phyloP scores from a whole-genome alignment of 352 stramenopile species.

The Globisporangium megalacanthum region DNA sequence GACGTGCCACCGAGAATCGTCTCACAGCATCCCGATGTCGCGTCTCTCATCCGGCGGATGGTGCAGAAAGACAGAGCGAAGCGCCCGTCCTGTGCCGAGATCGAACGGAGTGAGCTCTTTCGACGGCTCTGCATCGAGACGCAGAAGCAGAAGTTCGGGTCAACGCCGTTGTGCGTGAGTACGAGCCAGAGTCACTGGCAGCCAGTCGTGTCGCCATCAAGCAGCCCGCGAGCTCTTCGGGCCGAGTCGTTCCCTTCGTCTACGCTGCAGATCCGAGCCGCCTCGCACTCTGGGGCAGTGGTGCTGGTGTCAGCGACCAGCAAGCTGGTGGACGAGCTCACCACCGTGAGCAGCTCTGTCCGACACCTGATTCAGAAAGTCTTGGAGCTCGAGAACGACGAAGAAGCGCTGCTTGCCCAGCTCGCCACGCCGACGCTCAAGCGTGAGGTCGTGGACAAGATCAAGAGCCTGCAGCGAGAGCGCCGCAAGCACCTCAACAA shows the following conservation, averaged over 20 bases:
- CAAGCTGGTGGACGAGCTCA: not conserved
- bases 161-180: not conserved
- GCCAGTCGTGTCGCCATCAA: not conserved
- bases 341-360: not conserved
- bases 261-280: not conserved
- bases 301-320: not conserved
- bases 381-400: conserved; percentile 7
- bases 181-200: not conserved
- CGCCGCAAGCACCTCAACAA: conserved; percentile 1
- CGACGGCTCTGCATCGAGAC: conserved; percentile 1
- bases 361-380: conserved; percentile 6
- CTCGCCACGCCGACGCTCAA: not conserved
- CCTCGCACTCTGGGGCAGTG: not conserved
- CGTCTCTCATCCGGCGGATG: conserved; percentile 43
- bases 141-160: conserved; percentile 2
- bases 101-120: conserved; percentile 26
- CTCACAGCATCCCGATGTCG: conserved; percentile 34
- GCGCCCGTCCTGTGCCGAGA: conserved; percentile 42
- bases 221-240: not conserved
- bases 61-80: conserved; percentile 30
- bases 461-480: not conserved
- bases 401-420: conserved; percentile 1
- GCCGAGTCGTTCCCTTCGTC: not conserved
- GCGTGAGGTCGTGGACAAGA: conserved; percentile 2
- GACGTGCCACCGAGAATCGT: conserved; percentile 28